Evolutionary conservation across 805 yeast species (phyloP).

Genomic region (Komagataella populi): DNA sequence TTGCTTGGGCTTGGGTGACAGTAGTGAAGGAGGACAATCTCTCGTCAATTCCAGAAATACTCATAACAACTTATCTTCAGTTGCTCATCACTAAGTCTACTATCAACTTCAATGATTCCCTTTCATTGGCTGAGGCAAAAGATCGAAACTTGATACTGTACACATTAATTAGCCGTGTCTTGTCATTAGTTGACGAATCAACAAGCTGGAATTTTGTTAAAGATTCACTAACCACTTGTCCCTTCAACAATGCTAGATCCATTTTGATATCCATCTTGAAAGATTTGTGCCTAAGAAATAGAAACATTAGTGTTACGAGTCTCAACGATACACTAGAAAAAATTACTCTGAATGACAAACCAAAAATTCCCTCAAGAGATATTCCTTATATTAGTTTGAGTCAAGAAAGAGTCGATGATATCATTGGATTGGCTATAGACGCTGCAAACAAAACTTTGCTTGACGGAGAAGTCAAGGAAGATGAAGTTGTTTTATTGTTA

Average conservation of each 20-base stretch:
- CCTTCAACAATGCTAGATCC: constrained; percentile 45
- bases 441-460: not conserved
- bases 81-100: constrained; percentile 21
- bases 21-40: constrained; percentile 8
- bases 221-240: constrained; percentile 55
- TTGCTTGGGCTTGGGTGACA: constrained; percentile 24
- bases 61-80: constrained; percentile 25
- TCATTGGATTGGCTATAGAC: not conserved
- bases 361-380: not conserved
- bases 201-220: constrained; percentile 44
- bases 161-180: constrained; percentile 49
- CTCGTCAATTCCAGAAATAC: constrained; percentile 9
- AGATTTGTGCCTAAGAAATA: constrained; percentile 24
- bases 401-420: not conserved
- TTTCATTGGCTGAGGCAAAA: constrained; percentile 20
- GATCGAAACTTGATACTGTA: constrained; percentile 20
- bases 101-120: constrained; percentile 8
- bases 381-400: not conserved
- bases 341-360: not conserved
- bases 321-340: not conserved
- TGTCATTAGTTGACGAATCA: constrained; percentile 44
- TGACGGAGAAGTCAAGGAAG: not conserved
- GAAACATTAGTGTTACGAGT: not conserved
- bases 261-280: constrained; percentile 56
- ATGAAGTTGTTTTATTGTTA: not conserved